Percentiles rank a stretch among this genome's conserved stretches.
These are phyloP conservation scores for Piedraia hortae DNA, from an alignment of 2,329 filamentous ascomycete species.

Conservation along the genomic window DNA sequence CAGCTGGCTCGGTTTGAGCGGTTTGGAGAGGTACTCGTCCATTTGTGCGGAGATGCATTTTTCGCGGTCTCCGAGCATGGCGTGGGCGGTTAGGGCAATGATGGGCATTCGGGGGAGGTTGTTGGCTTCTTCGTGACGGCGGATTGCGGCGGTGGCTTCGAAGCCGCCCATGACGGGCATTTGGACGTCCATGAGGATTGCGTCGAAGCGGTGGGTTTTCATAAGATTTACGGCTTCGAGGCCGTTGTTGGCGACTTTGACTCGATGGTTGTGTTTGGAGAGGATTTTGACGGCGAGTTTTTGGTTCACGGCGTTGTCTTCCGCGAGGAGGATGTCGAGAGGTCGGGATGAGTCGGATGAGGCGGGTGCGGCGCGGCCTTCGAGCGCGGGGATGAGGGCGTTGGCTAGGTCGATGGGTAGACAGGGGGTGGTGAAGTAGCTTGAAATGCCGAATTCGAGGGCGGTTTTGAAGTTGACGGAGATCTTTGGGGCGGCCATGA, in stretches of 20 bases:
- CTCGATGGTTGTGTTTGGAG: constrained; percentile 82
- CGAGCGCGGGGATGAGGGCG: constrained; percentile 80
- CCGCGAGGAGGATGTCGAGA: constrained; percentile 80
- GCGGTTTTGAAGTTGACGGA: constrained; percentile 83
- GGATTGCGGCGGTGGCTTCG: constrained; percentile 86
- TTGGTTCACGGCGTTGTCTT: constrained; percentile 96
- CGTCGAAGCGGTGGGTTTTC: constrained; percentile 76
- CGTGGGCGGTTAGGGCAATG: constrained; percentile 87
- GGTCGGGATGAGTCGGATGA: constrained; percentile 84
- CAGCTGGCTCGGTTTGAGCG: constrained; percentile 83
- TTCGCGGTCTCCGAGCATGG: constrained; percentile 93
- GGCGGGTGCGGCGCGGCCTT: constrained; percentile 73
- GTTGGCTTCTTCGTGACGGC: constrained; percentile 70
- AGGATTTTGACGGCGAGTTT: constrained; percentile 86
- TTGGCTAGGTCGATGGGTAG: constrained; percentile 83
- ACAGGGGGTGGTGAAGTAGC: constrained; percentile 95
- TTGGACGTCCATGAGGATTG: constrained; percentile 96
- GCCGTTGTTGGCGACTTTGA: constrained; percentile 84
- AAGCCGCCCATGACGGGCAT: constrained; percentile 99
- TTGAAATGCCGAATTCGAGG: constrained; percentile 85
- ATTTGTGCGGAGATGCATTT: constrained; percentile 97
- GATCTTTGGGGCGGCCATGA: constrained; percentile 66
- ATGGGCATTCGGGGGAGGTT: constrained; percentile 69
- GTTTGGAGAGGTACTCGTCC: constrained; percentile 96
- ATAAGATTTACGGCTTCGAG: constrained; percentile 80